A percentile compares a stretch with the other conserved stretches of the same genome.
phyloP scores from a whole-genome alignment of 331 rosid genomes.

The Rosa hybrid region DNA sequence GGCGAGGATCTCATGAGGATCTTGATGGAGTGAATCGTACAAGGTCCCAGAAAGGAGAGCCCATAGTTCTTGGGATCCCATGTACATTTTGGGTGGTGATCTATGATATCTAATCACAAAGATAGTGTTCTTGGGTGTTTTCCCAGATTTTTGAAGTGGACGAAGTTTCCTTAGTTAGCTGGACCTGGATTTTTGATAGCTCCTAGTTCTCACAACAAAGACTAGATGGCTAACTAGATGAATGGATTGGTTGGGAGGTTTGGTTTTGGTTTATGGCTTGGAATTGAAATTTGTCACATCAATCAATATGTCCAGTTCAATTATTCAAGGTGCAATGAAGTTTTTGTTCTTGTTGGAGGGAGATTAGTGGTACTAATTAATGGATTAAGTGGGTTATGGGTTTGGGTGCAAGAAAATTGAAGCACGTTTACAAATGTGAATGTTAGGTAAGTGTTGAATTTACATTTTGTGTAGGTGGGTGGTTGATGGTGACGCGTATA shows the following conservation, averaged over 20 bases:
- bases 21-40: conserved; percentile 1
- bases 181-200: not conserved
- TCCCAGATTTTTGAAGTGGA: too few relatives aligned
- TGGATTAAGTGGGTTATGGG: too few relatives aligned
- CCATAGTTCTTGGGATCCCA: conserved; percentile 23
- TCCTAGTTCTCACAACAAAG: not conserved
- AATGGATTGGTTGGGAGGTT: not conserved
- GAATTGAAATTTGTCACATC: too few relatives aligned
- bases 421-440: too few relatives aligned
- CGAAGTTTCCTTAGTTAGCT: not conserved
- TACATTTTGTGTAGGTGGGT: too few relatives aligned
- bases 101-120: conserved; percentile 1
- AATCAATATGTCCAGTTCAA: too few relatives aligned
- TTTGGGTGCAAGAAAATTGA: too few relatives aligned
- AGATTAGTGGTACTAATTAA: too few relatives aligned
- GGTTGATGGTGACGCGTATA: too few relatives aligned
- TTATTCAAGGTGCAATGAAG: too few relatives aligned
- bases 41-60: not conserved
- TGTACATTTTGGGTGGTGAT: not conserved
- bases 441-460: too few relatives aligned
- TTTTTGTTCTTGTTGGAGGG: too few relatives aligned
- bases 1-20: not conserved
- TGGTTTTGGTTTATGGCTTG: not conserved
- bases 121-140: not conserved
- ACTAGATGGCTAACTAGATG: not conserved